phyloP scores from a whole-genome alignment of 2,329 filamentous ascomycete genomes.

The Phyllosticta paracitricarpa region DNA sequence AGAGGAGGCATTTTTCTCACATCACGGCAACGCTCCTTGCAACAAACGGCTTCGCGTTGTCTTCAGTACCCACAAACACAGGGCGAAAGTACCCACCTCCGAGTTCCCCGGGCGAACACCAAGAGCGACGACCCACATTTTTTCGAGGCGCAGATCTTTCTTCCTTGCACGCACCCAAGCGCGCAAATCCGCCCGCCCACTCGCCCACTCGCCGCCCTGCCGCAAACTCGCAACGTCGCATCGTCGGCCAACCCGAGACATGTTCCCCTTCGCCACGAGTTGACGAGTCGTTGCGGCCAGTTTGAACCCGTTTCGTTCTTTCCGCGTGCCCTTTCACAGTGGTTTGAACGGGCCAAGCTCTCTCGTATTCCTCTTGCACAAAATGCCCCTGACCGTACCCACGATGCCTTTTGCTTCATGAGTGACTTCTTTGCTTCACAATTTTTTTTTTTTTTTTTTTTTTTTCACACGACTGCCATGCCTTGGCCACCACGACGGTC shows the following conservation, averaged over 20 bases:
- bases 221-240: background rate
- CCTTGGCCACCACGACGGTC: background rate
- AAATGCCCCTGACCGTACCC: background rate
- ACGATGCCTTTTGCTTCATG: background rate
- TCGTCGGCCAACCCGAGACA: background rate
- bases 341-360: background rate
- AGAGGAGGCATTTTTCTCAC: background rate
- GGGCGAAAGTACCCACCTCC: background rate
- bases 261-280: background rate
- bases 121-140: background rate
- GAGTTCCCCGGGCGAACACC: background rate
- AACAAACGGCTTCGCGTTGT: background rate
- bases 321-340: background rate
- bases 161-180: background rate
- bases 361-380: background rate
- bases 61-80: background rate
- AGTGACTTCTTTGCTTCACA: background rate
- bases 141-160: background rate
- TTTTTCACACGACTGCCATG: background rate
- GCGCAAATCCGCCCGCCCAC: background rate
- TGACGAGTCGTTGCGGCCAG: background rate
- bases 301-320: background rate
- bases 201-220: background rate
- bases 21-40: background rate
- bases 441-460: too few relatives aligned